Base-by-base conservation (phyloP, 352 stramenopile species). In the Globisporangium apiculatum region DNA sequence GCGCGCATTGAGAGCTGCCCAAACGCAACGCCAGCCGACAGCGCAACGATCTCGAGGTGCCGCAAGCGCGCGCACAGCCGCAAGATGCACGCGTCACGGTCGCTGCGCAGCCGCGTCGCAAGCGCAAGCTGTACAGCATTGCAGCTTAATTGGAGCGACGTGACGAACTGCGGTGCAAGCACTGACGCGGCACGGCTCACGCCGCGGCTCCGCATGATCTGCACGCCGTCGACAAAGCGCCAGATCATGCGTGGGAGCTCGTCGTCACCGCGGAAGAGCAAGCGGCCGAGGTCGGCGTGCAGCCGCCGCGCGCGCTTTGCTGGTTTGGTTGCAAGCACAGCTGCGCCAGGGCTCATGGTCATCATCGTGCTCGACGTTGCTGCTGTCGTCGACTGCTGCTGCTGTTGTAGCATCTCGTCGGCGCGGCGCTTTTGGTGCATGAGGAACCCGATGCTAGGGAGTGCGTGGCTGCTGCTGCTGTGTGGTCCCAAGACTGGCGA, bases 1-100 rank as follows among this genome's bases (percentile, higher is more conserved):
- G 84, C 84, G 55, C 79, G 82, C 84, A 94, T 94, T 57, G 84
- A 94, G 2, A 87, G 64, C 62, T 90, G 87, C 31, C 84, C 81
- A 53, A 94, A 94, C 7, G 71, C 84, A 66, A 94, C 89, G 18
- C 84, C 84, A 10, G 84, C 83, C 7, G 84, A 87, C 41, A 94
- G 66, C 57, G 84, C 88, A 50, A 91, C 76, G 57, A 94, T 82
- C 52, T 94, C 81, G 42, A 94, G 67, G 17, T 86, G 69, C 38
- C 71, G 68, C 7, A 94, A 70, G 59, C 88, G 72, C 17, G 83
- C 67, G 47, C 84, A 94, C 51, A 83, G 62, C 17, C 77, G 69
- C 18, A 94, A 60, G 8, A 89, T 73, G 40, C 67, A 84, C 9
- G 61, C 65, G 10, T 67, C 41, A 6, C 56, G 64, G 4, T 41